Evolutionary conservation across 768 basidiomycete genomes (phyloP), one percentile per base, ranked within the genome.

Genomic region (Mycena metata): DNA sequence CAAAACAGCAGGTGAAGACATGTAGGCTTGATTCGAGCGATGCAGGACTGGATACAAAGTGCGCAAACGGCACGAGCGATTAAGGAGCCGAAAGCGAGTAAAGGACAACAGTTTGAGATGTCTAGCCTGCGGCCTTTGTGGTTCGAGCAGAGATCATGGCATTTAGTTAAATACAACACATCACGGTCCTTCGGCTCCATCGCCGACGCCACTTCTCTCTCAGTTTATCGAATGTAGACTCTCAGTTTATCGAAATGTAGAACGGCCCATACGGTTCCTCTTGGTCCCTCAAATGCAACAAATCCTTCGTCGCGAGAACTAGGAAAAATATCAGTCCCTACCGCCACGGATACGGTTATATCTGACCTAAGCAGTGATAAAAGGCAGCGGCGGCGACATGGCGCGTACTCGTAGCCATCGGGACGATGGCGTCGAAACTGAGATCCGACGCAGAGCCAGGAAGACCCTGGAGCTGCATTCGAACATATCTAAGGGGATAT

Each of bases 371-470:
- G 76, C 93, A 94, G 71, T 96, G 93, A 77, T 96, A 94, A 76
- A 96, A 90, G 5, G 89, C 94, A 17, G 91, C 88, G 11, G 94
- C 90, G 12, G 92, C 94, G 42, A 95, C 91, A 74, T 90, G 92
- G 12, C 87, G 84, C 5, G 91, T 92, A 72, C 90, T 93, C 1
- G 90, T 87, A 49, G 79, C 75, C 69, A 80, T 85, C 12, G 92
- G 93, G 12, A 89, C 91, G 39, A 95, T 83, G 36, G 83, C 84
- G 65, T 91, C 88, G 74, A 95, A 93, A 12, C 79, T 83, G 39
- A 95, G 80, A 62, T 80, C 77, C 17, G 81, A 79, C 17, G 80
- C 76, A 9, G 82, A 77, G 52, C 78, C 79, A 26, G 90, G 85
- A 60, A 90, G 83, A 0, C 89, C 85, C 67, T 85, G 87, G 55